Evolutionary conservation across 2,329 filamentous ascomycete genomes (phyloP).

Genomic region (Lasiodiplodia gonubiensis): DNA sequence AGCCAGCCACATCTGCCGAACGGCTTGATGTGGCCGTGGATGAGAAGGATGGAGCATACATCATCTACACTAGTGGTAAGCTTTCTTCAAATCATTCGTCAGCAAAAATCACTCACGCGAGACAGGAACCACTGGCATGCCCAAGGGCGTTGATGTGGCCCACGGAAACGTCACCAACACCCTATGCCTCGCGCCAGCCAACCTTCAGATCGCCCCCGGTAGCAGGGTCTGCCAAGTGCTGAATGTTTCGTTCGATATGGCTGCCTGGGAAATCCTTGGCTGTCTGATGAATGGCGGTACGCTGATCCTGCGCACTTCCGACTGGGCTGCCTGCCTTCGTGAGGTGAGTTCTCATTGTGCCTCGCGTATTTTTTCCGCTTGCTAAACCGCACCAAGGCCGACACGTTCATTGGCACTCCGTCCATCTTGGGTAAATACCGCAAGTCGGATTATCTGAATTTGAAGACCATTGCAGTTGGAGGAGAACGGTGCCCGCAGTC

Average conservation of each 20-base stretch:
- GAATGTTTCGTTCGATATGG: conserved; percentile 67
- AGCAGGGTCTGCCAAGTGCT: conserved; percentile 62
- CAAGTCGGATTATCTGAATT: conserved; percentile 55
- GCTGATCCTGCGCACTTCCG: conserved; percentile 57
- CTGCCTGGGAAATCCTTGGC: conserved; percentile 66
- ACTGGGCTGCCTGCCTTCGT: conserved; percentile 55
- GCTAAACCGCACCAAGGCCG: conserved; percentile 44
- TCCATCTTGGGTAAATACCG: conserved; percentile 60
- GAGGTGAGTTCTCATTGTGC: conserved; percentile 44
- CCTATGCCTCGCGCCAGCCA: conserved; percentile 58
- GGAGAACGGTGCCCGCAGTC: conserved; percentile 59
- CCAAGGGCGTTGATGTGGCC: conserved; percentile 64
- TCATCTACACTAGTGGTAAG: conserved; percentile 59
- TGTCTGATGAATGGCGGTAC: conserved; percentile 65
- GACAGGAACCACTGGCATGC: conserved; percentile 58
- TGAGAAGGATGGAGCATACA: conserved; percentile 38
- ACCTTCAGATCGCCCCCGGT: conserved; percentile 57
- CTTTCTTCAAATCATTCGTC: background rate
- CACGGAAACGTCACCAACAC: conserved; percentile 63
- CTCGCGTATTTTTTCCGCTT: background rate
- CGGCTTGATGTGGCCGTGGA: conserved; percentile 34
- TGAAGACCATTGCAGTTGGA: conserved; percentile 61
- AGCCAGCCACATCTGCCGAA: conserved; percentile 30
- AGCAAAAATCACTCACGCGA: conserved; percentile 20
- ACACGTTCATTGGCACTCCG: conserved; percentile 62